Conservation (phyloP, 1,139 yeast species). For the Citeromyces hawaiiensis region DNA sequence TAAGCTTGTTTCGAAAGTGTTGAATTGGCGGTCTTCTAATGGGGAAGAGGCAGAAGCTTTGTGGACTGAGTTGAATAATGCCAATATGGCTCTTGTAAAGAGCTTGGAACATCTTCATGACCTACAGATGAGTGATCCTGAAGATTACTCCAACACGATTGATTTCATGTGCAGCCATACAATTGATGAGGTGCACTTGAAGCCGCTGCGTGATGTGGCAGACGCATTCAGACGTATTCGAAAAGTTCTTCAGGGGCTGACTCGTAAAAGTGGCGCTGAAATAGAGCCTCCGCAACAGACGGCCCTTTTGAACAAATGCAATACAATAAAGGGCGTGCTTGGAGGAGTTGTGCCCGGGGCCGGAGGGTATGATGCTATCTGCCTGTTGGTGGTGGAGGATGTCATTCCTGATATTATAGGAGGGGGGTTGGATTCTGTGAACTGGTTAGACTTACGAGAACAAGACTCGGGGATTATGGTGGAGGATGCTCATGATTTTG, state of each 20-base stretch:
- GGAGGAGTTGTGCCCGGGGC: constrained; percentile 99
- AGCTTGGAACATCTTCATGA: constrained; percentile 27
- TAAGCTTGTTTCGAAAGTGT: constrained; percentile 65
- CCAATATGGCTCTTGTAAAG: constrained; percentile 44
- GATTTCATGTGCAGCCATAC: constrained; percentile 7
- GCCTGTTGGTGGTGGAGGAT: constrained; percentile 46
- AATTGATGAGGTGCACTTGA: constrained; percentile 7
- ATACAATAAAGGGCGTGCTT: constrained; percentile 51
- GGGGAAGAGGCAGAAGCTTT: constrained; percentile 36
- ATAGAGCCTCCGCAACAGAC: constrained; percentile 82
- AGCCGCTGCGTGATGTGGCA: constrained; percentile 12
- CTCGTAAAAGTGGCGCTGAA: constrained; percentile 63
- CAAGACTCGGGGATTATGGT: constrained; percentile 33
- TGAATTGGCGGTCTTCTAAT: constrained; percentile 48
- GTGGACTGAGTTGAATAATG: constrained; percentile 40
- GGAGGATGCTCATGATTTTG: constrained; percentile 22
- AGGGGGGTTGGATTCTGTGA: constrained; percentile 19
- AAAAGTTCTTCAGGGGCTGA: constrained; percentile 38
- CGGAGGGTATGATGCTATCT: constrained; percentile 91
- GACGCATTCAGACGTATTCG: constrained; percentile 37
- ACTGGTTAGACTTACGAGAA: constrained; percentile 55
- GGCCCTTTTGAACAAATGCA: constrained; percentile 46
- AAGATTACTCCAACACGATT: constrained; percentile 15
- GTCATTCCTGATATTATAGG: constrained; percentile 25
- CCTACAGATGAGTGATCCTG: constrained; percentile 16